Base-by-base conservation (phyloP, 768 basidiomycete genomes). In the Lentinula boryana region DNA sequence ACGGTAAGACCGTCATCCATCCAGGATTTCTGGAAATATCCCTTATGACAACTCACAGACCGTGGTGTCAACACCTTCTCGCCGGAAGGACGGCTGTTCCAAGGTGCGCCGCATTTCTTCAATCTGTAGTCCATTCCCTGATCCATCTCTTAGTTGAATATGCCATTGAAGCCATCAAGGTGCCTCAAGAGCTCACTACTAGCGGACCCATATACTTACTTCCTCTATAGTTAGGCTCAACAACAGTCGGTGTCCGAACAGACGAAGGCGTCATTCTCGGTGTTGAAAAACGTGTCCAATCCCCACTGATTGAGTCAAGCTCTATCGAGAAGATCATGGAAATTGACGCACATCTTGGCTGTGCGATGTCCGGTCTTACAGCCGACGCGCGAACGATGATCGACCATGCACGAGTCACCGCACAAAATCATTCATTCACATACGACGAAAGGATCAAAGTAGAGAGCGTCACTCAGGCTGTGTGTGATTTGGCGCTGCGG, bases 241-340 rank as follows among this genome's bases (percentile, higher is more conserved):
- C 97, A 63, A 97, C 97, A 44, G 91, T 99, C 66, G 97, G 96
- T 62, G 90, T 98, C 71, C 85, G 86, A 69, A 98, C 97, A 35
- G 82, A 87, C 41, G 81, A 91, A 67, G 97, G 97, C 62, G 90
- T 95, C 66, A 81, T 98, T 65, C 88, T 99, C 61, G 97, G 86
- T 58, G 94, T 98, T 65, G 97, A 99, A 80, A 98, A 99, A 78
- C 95, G 97, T 73, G 93, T 97, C 56, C 95, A 97, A 74, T 98
- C 95, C 0, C 92, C 95, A 9, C 84, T 99, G 52, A 85, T 98
- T 68, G 97, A 98, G 77, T 87, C 94, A 43, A 89, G 84, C 64
- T 95, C 95, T 59, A 95, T 99, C 70, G 96, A 99, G 74, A 98
- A 98, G 81, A 98, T 98, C 72, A 98, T 99, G 96, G 97, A 99